phyloP scores from a whole-genome alignment of 306 rosid genomes.

The Citrullus amarus region DNA sequence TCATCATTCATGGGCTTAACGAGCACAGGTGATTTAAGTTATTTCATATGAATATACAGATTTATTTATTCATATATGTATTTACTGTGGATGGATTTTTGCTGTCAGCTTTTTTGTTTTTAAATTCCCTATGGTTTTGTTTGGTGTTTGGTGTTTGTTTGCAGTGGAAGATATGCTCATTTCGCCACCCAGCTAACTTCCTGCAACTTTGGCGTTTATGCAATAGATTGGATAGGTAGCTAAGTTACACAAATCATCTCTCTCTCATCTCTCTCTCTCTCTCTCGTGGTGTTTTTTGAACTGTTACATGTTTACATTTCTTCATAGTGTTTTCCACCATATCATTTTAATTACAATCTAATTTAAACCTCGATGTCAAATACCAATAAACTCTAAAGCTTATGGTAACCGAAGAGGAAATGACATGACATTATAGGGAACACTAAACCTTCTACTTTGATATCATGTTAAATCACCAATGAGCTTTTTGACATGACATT shows the following conservation, averaged over 20 bases:
- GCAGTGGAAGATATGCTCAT: constrained; percentile 88
- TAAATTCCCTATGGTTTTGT: not conserved
- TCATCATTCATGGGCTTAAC: constrained; percentile 90
- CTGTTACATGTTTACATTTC: not conserved
- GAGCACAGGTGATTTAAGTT: constrained; percentile 61
- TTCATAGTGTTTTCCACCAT: not conserved
- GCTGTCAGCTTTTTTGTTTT: not conserved
- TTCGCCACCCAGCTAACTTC: constrained; percentile 72
- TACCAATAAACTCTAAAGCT: not conserved
- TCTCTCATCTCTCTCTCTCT: not conserved
- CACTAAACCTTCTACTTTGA: not conserved
- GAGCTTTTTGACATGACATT: not conserved
- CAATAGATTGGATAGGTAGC: constrained; percentile 98
- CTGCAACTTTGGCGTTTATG: constrained; percentile 81
- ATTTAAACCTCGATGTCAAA: not conserved
- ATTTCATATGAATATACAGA: not conserved
- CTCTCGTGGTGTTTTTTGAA: not conserved
- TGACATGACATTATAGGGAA: not conserved
- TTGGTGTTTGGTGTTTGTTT: constrained; percentile 17
- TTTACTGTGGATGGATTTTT: not conserved
- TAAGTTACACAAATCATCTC: not conserved
- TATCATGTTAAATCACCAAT: not conserved
- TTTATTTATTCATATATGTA: not conserved
- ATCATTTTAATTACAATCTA: not conserved
- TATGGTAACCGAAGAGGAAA: not conserved